Evolutionary conservation across 2,329 filamentous ascomycete genomes (phyloP).

Genomic region (Ceratocystis cubensis): DNA sequence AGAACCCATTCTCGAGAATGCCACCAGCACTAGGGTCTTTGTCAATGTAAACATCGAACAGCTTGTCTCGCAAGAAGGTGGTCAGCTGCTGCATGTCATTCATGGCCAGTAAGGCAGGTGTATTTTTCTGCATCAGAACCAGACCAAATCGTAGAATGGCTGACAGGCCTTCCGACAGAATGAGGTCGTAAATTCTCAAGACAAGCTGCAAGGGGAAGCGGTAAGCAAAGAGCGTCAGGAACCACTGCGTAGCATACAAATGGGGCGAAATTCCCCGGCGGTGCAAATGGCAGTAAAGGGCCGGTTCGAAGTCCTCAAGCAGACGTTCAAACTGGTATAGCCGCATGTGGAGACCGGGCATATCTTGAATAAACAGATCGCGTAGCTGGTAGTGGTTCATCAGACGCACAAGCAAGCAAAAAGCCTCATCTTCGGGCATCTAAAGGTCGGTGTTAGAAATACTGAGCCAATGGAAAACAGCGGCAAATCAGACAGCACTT

Average conservation of each 20-base stretch:
- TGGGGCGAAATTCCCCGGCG: conserved; percentile 78
- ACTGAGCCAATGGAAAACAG: neutral
- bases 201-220: conserved; percentile 93
- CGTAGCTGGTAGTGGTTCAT: conserved; percentile 96
- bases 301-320: conserved; percentile 85
- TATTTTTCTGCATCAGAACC: conserved; percentile 92
- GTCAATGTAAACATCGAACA: conserved; percentile 97
- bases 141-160: conserved; percentile 92
- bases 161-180: conserved; percentile 82
- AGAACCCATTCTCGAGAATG: conserved; percentile 92
- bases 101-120: conserved; percentile 62
- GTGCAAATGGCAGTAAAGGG: conserved; percentile 85
- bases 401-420: conserved; percentile 78
- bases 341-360: conserved; percentile 88
- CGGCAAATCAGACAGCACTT: conserved; percentile 28
- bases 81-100: conserved; percentile 85
- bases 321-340: conserved; percentile 92
- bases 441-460: conserved; percentile 27
- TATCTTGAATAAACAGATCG: conserved; percentile 87
- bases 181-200: conserved; percentile 89
- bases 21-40: conserved; percentile 83
- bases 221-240: conserved; percentile 95
- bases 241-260: conserved; percentile 97
- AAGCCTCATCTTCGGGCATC: conserved; percentile 97
- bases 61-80: conserved; percentile 77